Evolutionary conservation across 345 rosid genomes (phyloP), one percentile per base, ranked within the genome.

Genomic region (Microcos paniculata): DNA sequence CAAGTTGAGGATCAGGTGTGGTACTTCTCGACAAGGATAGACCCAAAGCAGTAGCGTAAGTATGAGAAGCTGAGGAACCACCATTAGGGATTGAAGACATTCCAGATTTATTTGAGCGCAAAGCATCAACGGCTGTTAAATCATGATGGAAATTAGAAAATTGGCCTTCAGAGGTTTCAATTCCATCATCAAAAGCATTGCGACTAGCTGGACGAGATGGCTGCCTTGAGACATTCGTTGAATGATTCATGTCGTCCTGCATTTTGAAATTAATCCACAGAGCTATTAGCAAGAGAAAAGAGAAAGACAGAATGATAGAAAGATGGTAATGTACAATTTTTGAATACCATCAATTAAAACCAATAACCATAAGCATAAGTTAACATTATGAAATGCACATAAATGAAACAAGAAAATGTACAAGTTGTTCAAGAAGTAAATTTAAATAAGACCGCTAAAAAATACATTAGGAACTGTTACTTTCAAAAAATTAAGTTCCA

Each of bases 1-100:
- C 75, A 75, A 85, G 84, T 67, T 87, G 93, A 64, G 90, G 88
- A 19, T 88, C 94, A 59, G 94, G 91, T 4, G 94, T 88, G 63
- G 83, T 72, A 74, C 88, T 88, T 76, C 94, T 84, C 5, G 92
- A 90, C 85, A 84, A 77, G 56, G 92, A 84, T 31, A 85, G 82
- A 63, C 90, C 92, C 72, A 86, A 80, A 62, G 92, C 89, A 59
- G 92, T 82, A 56, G 90, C 92, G 87, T 86, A 87, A 71, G 84
- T 70, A 73, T 85, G 88, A 61, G 89, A 83, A 74, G 85, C 79
- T 8, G 87, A 82, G 38, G 86, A 74, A 18, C 89, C 88, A 48
- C 82, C 69, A 56, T 61, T 83, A 64, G 72, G 76, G 45, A 63
- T 75, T 8, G 77, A 62, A 72, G 82, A 21, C 21, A 70, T 18